Percentiles rank a stretch among this genome's conserved stretches.
Conservation (phyloP, 495 filamentous ascomycete genomes). For the Tuber borchii region DNA sequence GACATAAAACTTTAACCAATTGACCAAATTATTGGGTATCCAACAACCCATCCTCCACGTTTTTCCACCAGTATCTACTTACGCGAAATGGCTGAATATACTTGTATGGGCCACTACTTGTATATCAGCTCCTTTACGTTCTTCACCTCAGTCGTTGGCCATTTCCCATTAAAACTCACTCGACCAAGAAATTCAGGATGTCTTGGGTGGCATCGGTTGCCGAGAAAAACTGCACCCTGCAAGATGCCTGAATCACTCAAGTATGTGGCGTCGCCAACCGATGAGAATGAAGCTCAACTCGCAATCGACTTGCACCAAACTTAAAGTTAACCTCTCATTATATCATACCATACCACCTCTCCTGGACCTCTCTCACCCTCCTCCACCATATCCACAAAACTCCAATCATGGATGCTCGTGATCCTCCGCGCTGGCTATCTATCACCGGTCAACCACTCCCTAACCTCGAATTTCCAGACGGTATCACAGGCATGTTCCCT, state of each 20-base stretch:
- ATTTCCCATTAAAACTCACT: not conserved
- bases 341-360: not conserved
- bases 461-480: conserved; percentile 32
- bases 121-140: not conserved
- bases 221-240: not conserved
- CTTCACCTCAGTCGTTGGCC: not conserved
- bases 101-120: not conserved
- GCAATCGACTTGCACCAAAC: not conserved
- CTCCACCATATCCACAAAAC: not conserved
- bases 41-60: not conserved
- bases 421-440: conserved; percentile 42
- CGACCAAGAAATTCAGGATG: not conserved
- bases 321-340: not conserved
- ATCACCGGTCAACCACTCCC: conserved; percentile 44
- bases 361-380: not conserved
- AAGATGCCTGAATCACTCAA: not conserved
- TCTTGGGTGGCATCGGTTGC: not conserved
- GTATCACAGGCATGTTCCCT: conserved; percentile 41
- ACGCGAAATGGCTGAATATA: not conserved
- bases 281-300: not conserved
- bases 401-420: not conserved
- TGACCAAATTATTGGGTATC: not conserved
- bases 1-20: not conserved
- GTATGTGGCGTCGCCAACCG: not conserved
- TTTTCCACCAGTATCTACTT: not conserved